phyloP scores from a whole-genome alignment of 352 stramenopile species.

The Pythium chondricola region DNA sequence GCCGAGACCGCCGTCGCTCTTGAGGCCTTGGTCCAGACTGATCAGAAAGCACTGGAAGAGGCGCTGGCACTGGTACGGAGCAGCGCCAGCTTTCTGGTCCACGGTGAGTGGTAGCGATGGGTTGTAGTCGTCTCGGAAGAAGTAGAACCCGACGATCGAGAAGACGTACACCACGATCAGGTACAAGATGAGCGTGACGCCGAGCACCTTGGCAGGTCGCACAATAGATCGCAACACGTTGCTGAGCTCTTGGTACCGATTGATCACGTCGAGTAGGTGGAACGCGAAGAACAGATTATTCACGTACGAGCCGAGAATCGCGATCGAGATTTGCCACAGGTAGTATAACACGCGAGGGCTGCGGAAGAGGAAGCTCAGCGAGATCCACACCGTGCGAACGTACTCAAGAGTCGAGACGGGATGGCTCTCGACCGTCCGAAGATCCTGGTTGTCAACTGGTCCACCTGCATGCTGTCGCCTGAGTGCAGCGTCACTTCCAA shows the following conservation, averaged over 20 bases:
- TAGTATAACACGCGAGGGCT: constrained; percentile 56
- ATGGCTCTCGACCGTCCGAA: not conserved
- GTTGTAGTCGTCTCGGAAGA: constrained; percentile 66
- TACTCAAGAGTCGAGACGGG: too few species aligned
- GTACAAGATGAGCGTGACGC: constrained; percentile 57
- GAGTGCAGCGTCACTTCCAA: not conserved
- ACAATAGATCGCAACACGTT: constrained; percentile 66
- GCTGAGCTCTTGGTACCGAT: constrained; percentile 69
- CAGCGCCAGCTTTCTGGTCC: constrained; percentile 24
- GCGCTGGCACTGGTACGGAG: constrained; percentile 53
- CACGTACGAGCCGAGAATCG: constrained; percentile 53
- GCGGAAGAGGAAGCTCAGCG: constrained; percentile 41
- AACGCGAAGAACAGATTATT: constrained; percentile 79
- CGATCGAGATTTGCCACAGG: constrained; percentile 47
- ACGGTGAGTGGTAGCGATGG: constrained; percentile 21
- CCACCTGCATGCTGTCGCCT: not conserved
- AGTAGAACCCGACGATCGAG: constrained; percentile 60
- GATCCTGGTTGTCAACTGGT: not conserved
- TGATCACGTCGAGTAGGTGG: constrained; percentile 68
- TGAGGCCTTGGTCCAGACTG: constrained; percentile 66
- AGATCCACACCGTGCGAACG: constrained; percentile 29
- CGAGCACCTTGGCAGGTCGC: constrained; percentile 46
- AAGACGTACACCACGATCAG: constrained; percentile 75
- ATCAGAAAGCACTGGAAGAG: constrained; percentile 73
- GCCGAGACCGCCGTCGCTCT: constrained; percentile 53